phyloP scores from a whole-genome alignment of 1,284 basidiomycete species.

The Sporisorium scitamineum region DNA sequence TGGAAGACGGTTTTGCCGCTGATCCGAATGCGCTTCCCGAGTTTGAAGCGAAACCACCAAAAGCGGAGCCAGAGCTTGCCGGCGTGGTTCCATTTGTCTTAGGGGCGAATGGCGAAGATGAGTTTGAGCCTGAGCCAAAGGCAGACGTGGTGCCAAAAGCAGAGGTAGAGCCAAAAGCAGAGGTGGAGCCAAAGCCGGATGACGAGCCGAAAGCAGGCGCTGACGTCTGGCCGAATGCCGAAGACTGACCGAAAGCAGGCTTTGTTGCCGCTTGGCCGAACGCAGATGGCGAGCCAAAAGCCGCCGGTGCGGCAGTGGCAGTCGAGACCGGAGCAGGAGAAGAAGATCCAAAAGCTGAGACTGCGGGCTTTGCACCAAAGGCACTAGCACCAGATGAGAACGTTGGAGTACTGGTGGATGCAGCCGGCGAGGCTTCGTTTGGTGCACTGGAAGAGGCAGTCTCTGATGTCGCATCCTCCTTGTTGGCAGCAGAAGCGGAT shows the following conservation, averaged over 20 bases:
- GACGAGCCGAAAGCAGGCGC: conserved; percentile 53
- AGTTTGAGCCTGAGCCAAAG: conserved; percentile 39
- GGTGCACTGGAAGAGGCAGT: conserved; percentile 19
- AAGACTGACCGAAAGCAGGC: conserved; percentile 51
- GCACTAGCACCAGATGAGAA: conserved; percentile 13
- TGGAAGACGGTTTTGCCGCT: conserved; percentile 13
- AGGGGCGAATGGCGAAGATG: conserved; percentile 28
- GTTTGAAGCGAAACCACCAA: conserved; percentile 45
- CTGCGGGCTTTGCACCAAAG: conserved; percentile 29
- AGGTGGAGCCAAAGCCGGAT: conserved; percentile 66
- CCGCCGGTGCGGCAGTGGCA: conserved; percentile 17
- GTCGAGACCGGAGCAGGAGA: conserved; percentile 12
- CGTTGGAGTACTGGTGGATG: conserved; percentile 10
- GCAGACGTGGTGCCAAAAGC: conserved; percentile 44
- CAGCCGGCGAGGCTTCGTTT: conserved; percentile 36
- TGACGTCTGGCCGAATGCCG: conserved; percentile 51
- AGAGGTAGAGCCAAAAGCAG: conserved; percentile 58
- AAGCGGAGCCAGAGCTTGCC: conserved; percentile 34
- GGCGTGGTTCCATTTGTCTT: conserved; percentile 16
- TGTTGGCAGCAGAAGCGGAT: conserved; percentile 24
- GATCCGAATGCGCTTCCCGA: conserved; percentile 27
- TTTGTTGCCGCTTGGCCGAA: conserved; percentile 65
- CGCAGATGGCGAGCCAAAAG: conserved; percentile 67
- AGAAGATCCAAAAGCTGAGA: conserved; percentile 25
- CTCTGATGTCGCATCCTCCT: conserved; percentile 11